phyloP scores from a whole-genome alignment of 148 eudicot genomes.

The Vaccinium darrowii region DNA sequence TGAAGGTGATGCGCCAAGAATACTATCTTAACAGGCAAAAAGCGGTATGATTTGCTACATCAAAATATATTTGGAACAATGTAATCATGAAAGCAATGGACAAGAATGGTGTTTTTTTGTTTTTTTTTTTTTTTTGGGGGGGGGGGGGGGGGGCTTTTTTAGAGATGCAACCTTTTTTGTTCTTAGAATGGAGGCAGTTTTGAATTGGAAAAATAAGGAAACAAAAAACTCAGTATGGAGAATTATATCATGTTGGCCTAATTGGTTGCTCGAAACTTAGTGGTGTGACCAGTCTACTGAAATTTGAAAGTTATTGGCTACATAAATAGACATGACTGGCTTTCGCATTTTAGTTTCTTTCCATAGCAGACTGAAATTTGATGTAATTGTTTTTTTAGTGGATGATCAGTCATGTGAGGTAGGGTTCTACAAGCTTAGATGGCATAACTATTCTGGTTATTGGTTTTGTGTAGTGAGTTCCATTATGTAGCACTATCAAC shows the following conservation, averaged over 20 bases:
- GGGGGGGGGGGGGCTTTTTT: background rate
- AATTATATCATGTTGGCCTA: background rate
- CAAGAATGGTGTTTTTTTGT: background rate
- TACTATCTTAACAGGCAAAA: constrained; percentile 88
- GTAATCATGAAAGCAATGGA: background rate
- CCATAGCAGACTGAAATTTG: background rate
- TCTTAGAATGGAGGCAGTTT: constrained; percentile 11
- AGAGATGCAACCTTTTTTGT: background rate
- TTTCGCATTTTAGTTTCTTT: background rate
- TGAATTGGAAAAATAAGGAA: background rate
- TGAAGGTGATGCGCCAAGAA: constrained; percentile 99
- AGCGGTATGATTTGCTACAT: constrained; percentile 49
- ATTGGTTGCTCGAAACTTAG: background rate
- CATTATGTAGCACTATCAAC: constrained; percentile 5
- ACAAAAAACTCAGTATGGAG: background rate
- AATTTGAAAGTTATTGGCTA: background rate
- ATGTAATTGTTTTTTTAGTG: background rate
- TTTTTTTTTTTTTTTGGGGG: too few relatives aligned
- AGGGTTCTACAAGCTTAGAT: constrained; percentile 12
- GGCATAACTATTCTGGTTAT: background rate
- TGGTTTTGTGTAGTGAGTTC: constrained; percentile 28
- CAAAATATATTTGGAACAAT: background rate
- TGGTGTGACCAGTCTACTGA: background rate
- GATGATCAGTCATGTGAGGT: background rate
- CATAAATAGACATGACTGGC: background rate